These are phyloP conservation scores for Wickerhamiella infanticola DNA, from an alignment of 1,139 yeast genomes.

Conservation along the genomic window DNA sequence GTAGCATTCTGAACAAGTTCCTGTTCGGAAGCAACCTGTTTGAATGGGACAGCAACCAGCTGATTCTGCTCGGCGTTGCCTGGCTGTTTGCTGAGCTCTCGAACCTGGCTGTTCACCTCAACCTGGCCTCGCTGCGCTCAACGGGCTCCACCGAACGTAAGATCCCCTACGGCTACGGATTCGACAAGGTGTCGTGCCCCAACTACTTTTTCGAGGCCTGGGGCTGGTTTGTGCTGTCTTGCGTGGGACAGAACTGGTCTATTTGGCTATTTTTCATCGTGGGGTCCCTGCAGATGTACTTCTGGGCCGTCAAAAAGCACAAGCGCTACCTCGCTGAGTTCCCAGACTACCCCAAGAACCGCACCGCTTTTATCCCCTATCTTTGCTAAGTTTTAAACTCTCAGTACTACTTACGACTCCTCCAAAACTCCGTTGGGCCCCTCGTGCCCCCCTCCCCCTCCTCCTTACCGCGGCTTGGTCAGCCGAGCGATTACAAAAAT, in stretches of 20 bases:
- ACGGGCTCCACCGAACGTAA: conserved; percentile 32
- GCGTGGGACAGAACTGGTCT: conserved; percentile 65
- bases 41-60: conserved; percentile 12
- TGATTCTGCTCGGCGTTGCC: conserved; percentile 19
- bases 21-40: conserved; percentile 20
- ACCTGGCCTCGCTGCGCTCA: conserved; percentile 41
- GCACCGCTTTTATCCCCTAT: conserved; percentile 53
- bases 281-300: conserved; percentile 62
- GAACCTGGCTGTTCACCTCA: conserved; percentile 55
- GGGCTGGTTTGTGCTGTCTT: conserved; percentile 54
- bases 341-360: conserved; percentile 59
- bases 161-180: conserved; percentile 39
- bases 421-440: too few relatives aligned
- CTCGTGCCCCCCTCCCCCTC: too few relatives aligned
- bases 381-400: conserved; percentile 20
- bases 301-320: conserved; percentile 68
- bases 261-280: conserved; percentile 54
- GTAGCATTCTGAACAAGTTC: conserved; percentile 9
- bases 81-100: conserved; percentile 59
- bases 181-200: conserved; percentile 39
- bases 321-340: conserved; percentile 49
- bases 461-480: too few relatives aligned
- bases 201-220: conserved; percentile 80
- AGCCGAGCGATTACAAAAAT: too few relatives aligned
- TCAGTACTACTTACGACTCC: too few relatives aligned